Evolutionary conservation across 2,329 filamentous ascomycete species (phyloP), one percentile per base, ranked within the genome.

Genomic region (Didymella arachidicola): DNA sequence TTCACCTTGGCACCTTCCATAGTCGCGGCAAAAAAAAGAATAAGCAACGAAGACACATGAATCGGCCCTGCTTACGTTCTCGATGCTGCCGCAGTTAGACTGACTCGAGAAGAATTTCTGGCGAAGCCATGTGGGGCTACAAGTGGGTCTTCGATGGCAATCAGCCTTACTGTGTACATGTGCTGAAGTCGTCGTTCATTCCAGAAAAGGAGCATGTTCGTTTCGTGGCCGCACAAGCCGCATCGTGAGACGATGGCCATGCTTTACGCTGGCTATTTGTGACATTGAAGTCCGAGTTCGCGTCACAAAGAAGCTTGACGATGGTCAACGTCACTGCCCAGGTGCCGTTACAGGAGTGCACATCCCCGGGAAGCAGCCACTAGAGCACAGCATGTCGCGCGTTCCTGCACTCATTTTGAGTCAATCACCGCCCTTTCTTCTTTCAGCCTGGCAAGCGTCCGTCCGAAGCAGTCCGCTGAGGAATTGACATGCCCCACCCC

Each of bases 401-500:
- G 49, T 45, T 52, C n/a, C 22, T 45, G 38, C 30, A 25, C 32
- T 41, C 45, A 54, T 12, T 30, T 42, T 47, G 36, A 54, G 51
- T 57, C 48, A 36, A 57, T 50, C 48, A 32, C 38, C 47, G 52
- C 47, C 42, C 53, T 59, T 52, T 38, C 32, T 53, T 22, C 36
- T 53, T 27, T 41, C 16, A 27, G 42, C 42, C 46, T 22, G 27
- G 41, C n/a, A 19, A 19, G 48, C 32, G 44, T 64, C 61, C 57
- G 61, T 59, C 57, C 59, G 57, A 55, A 59, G 38, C 55, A 41
- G 63, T 61, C 59, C 59, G 61, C 54, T 62, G 59, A 61, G 29
- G 41, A 64, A 64, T 57, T 51, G 45, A 41, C 46, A 50, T 32
- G 27, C 30, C 42, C 42, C 47, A 51, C 46, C 38, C 25, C 44